Percentiles rank a stretch among this genome's conserved stretches.
phyloP scores from a whole-genome alignment of 768 basidiomycete genomes.

The Rossbeevera mucosa region DNA sequence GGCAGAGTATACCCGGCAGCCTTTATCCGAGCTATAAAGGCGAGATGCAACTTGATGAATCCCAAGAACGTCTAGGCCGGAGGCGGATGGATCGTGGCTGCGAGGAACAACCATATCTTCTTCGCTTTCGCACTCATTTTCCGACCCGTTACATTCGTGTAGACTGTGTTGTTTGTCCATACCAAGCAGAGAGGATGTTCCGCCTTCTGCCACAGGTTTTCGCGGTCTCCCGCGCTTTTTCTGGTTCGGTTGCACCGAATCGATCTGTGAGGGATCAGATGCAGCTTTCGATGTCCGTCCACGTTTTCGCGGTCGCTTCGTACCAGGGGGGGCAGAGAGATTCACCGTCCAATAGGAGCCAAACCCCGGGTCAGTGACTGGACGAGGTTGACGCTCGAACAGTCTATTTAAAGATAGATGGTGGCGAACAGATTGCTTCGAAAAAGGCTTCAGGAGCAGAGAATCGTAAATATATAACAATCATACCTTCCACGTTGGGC shows the following conservation, averaged over 20 bases:
- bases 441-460: slow-evolving; percentile 7
- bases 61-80: slow-evolving; percentile 35
- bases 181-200: slow-evolving; percentile 14
- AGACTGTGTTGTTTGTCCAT: slow-evolving; percentile 38
- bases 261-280: slow-evolving; percentile 13
- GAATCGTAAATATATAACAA: background rate
- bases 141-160: slow-evolving; percentile 41
- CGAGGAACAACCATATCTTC: slow-evolving; percentile 53
- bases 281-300: slow-evolving; percentile 54
- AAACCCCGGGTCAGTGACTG: slow-evolving; percentile 80
- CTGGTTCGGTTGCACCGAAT: slow-evolving; percentile 10
- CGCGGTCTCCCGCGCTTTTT: slow-evolving; percentile 42
- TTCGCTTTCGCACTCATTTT: slow-evolving; percentile 61
- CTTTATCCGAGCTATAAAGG: slow-evolving; percentile 37
- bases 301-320: slow-evolving; percentile 79
- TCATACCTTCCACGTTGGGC: slow-evolving; percentile 79
- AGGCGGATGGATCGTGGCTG: slow-evolving; percentile 38
- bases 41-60: slow-evolving; percentile 36
- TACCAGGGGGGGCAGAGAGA: slow-evolving; percentile 76
- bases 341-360: slow-evolving; percentile 93
- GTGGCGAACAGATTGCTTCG: slow-evolving; percentile 82
- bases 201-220: slow-evolving; percentile 23
- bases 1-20: slow-evolving; percentile 21
- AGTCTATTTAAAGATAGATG: slow-evolving; percentile 78
- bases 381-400: slow-evolving; percentile 77